Percentiles rank a stretch among this genome's conserved stretches.
These are phyloP conservation scores for Nephromyces sp. DNA, from an alignment of 169 alveolate species.

Conservation along the genomic window DNA sequence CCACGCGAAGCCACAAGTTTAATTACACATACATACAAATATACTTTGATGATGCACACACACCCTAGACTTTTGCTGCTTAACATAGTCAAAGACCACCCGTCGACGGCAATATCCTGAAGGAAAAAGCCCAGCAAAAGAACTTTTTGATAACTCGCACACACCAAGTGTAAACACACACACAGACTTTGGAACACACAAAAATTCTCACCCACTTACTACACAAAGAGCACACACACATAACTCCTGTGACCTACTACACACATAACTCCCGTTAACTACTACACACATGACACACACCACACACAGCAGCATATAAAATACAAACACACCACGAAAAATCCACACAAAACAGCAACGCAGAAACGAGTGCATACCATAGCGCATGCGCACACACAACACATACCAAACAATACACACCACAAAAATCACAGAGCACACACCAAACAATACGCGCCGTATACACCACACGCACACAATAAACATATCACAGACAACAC, in stretches of 20 bases:
- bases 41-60: conserved; percentile 6
- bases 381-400: too few species aligned
- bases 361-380: too few species aligned
- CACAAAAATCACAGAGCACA: background rate
- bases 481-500: background rate
- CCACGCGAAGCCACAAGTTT: background rate
- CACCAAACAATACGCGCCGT: background rate
- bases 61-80: conserved; percentile 54
- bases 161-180: too few species aligned
- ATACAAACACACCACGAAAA: too few species aligned
- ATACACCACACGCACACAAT: background rate
- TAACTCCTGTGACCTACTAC: background rate
- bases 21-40: background rate
- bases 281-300: background rate
- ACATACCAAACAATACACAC: background rate
- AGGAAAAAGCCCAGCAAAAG: too few species aligned
- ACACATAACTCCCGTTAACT: background rate
- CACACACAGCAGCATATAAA: background rate
- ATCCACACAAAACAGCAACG: too few species aligned
- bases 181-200: too few species aligned
- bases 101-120: conserved; percentile 90
- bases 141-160: too few species aligned
- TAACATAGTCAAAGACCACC: conserved; percentile 87
- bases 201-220: background rate
- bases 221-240: background rate